Conservation (phyloP, 306 rosid species). For the Sindora glabra region DNA sequence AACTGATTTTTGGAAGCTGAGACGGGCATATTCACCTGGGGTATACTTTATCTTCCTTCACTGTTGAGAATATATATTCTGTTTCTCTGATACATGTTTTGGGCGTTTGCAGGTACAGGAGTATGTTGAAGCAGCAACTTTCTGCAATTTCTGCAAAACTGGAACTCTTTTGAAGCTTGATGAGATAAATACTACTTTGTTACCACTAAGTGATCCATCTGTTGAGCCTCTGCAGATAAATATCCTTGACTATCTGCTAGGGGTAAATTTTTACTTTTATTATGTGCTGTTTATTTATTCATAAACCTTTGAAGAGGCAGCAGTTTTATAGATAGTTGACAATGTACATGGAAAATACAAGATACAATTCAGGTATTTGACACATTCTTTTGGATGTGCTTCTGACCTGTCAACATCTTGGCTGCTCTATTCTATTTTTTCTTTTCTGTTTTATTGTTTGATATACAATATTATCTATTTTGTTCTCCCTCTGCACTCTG, state of each 20-base stretch:
- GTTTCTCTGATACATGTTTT: constrained; percentile 15
- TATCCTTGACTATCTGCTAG: constrained; percentile 82
- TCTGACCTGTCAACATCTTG: constrained; percentile 8
- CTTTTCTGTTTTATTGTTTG: too few species aligned
- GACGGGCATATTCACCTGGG: constrained; percentile 98
- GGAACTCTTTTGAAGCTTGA: constrained; percentile 84
- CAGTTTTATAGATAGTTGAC: neutral
- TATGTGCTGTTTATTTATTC: neutral
- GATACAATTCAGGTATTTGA: neutral
- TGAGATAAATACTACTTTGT: constrained; percentile 62
- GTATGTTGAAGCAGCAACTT: constrained; percentile 90
- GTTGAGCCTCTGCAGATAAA: constrained; percentile 80
- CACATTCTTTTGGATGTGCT: neutral
- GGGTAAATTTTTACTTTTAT: constrained; percentile 44
- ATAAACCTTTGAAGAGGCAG: neutral
- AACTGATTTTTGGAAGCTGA: constrained; percentile 94
- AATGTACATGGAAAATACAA: neutral
- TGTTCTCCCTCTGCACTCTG: neutral
- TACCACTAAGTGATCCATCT: constrained; percentile 68
- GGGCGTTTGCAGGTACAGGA: constrained; percentile 69
- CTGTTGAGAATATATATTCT: neutral
- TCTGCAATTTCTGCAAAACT: constrained; percentile 76
- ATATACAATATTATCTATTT: too few species aligned
- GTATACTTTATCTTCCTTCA: constrained; percentile 34
- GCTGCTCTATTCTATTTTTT: neutral